A percentile compares a stretch with the other conserved stretches of the same genome.
These are phyloP conservation scores for Plectosphaerella sp. DNA, from an alignment of 2,329 filamentous ascomycete genomes.

Conservation along the genomic window DNA sequence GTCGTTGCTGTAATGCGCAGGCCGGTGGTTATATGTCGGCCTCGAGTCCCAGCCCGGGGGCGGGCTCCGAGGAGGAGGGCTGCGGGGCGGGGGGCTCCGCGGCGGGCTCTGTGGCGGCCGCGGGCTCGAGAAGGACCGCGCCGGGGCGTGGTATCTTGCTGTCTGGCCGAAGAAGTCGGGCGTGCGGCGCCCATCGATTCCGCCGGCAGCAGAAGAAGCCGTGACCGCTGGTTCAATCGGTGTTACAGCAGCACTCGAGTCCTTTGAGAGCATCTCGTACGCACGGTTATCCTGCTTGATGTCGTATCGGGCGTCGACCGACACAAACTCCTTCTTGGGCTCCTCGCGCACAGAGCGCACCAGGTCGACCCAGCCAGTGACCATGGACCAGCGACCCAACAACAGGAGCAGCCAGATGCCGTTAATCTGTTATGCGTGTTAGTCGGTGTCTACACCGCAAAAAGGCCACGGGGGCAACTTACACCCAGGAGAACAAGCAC, in stretches of 20 bases:
- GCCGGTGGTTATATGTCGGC: constrained; percentile 31
- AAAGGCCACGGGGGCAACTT: constrained; percentile 28
- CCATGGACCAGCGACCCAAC: constrained; percentile 79
- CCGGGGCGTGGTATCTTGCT: constrained; percentile 50
- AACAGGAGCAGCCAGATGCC: constrained; percentile 83
- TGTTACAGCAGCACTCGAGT: constrained; percentile 51
- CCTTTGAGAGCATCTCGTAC: constrained; percentile 75
- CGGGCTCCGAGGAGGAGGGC: constrained; percentile 20
- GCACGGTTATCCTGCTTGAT: constrained; percentile 60
- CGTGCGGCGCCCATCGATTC: constrained; percentile 36
- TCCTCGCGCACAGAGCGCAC: constrained; percentile 39
- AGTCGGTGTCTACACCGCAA: neutral
- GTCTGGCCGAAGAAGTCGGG: constrained; percentile 53
- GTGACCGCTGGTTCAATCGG: constrained; percentile 36
- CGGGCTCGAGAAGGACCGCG: constrained; percentile 52
- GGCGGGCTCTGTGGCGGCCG: constrained; percentile 36
- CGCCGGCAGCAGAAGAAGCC: constrained; percentile 13
- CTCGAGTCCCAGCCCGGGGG: constrained; percentile 34
- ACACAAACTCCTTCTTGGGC: constrained; percentile 77
- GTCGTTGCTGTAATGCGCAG: constrained; percentile 16
- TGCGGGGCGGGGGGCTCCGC: constrained; percentile 23
- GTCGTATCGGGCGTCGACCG: constrained; percentile 68
- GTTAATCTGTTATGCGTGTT: constrained; percentile 53
- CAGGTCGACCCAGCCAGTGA: constrained; percentile 75
- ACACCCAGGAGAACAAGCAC: constrained; percentile 79